Evolutionary conservation across 352 stramenopile species (phyloP).

Genomic region (Phytophthora cajani): DNA sequence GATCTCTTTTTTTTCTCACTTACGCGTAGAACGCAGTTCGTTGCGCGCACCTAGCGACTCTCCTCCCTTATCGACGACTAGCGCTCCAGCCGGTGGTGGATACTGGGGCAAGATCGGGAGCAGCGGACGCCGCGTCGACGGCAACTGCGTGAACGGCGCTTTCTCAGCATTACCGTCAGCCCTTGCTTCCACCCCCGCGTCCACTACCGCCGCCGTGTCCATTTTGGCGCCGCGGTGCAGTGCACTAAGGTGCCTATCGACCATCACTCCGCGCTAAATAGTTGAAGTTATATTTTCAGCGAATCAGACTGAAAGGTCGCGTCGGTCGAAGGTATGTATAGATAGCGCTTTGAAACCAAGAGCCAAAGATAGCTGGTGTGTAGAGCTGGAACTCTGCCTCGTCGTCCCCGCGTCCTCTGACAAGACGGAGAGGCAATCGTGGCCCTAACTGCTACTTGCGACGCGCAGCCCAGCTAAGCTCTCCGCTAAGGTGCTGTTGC

Average conservation of each 20-base stretch:
- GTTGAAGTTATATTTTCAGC: slow-evolving; percentile 37
- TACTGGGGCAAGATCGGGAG: slow-evolving; percentile 38
- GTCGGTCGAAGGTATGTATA: slow-evolving; percentile 4
- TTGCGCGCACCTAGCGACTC: slow-evolving; percentile 40
- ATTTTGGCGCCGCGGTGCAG: slow-evolving; percentile 1
- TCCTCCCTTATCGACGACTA: slow-evolving; percentile 38
- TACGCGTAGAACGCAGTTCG: neutral
- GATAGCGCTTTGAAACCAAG: slow-evolving; percentile 29
- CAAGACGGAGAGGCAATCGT: slow-evolving; percentile 31
- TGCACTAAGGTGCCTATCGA: neutral
- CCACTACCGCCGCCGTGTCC: neutral
- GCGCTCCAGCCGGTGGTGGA: slow-evolving; percentile 20
- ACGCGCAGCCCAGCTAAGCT: slow-evolving; percentile 21
- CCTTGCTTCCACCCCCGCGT: slow-evolving; percentile 4
- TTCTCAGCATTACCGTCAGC: neutral
- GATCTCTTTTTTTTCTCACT: neutral
- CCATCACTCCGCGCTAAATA: slow-evolving; percentile 27
- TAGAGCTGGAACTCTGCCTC: neutral
- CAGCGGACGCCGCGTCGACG: slow-evolving; percentile 7
- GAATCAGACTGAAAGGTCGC: slow-evolving; percentile 20
- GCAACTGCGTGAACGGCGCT: no score
- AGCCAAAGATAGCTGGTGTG: slow-evolving; percentile 13
- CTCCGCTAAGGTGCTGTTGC: slow-evolving; percentile 20
- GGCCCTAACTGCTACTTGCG: slow-evolving; percentile 35
- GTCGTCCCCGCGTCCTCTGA: slow-evolving; percentile 12